Conservation (phyloP, 2,329 filamentous ascomycete species). For the Stagonosporopsis vannaccii region DNA sequence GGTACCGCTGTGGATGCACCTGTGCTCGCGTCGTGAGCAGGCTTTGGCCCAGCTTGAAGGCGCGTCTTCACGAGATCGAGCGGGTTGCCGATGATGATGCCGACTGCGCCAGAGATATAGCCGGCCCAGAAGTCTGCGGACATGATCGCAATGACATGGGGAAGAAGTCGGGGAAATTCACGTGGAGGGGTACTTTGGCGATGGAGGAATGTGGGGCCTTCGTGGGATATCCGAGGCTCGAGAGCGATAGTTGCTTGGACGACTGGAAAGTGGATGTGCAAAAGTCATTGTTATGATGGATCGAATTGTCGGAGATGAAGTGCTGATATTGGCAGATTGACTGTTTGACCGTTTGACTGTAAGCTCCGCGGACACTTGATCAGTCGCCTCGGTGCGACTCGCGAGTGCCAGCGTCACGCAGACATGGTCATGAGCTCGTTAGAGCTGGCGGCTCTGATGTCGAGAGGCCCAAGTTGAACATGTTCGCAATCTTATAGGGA, state of each 20-base stretch:
- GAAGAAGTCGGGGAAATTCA: slow-evolving; percentile 1
- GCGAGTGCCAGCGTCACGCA: not conserved
- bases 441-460: not conserved
- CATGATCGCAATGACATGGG: slow-evolving; percentile 58
- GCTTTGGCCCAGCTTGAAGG: slow-evolving; percentile 69
- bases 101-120: slow-evolving; percentile 83
- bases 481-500: not conserved
- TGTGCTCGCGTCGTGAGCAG: slow-evolving; percentile 23
- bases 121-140: slow-evolving; percentile 93
- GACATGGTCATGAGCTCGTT: not conserved
- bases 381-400: not conserved
- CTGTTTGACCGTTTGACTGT: not conserved
- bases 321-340: not conserved
- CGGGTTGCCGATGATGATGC: slow-evolving; percentile 89
- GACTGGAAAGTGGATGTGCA: slow-evolving; percentile 9
- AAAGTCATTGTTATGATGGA: slow-evolving; percentile 11
- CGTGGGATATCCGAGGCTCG: slow-evolving; percentile 28
- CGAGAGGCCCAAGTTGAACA: not conserved
- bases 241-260: slow-evolving; percentile 16
- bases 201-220: slow-evolving; percentile 19
- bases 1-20: slow-evolving; percentile 18
- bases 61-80: slow-evolving; percentile 82
- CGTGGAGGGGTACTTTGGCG: slow-evolving; percentile 24
- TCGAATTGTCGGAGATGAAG: not conserved
- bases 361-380: not conserved